Base-by-base conservation (phyloP, 805 yeast species). In the Candida silvicultrix region DNA sequence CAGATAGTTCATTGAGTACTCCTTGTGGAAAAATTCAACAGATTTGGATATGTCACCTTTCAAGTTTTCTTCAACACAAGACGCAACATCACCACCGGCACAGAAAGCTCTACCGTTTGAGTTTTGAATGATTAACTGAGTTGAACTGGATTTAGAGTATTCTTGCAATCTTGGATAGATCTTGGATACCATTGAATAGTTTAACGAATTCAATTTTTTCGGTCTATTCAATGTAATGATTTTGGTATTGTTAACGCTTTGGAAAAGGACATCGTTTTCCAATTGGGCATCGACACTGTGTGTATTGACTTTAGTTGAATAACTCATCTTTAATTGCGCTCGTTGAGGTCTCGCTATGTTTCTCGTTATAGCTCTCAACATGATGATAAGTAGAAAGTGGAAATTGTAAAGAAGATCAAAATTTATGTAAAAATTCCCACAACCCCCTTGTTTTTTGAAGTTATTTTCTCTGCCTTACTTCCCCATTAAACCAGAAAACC, bases 31-130 rank as follows among this genome's bases (percentile, higher is more conserved):
- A 66, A 85, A 86, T 48, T 77, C 77, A 31, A 80, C 60, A 3
- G 89, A 80, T 38, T 72, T 67, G 12, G 59, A 61, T 1, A 74
- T 64, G 21, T 79, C 61, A 14, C 75, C 78, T 2, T 63, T 54
- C 34, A 72, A 54, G 56, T 85, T 85, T 50, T 70, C 69, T 44
- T 71, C 71, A 21, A 92, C 95, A 57, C 89, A 81, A 43, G 78
- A 79, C 37, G 92, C 83, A 39, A 92, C 96, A 64, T 92, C 99
- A 25, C 98, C 99, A 42, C 99, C 99, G 29, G 98, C 95, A 66
- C 97, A 89, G 49, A 92, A 80, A 2, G 96, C 60, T 44, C 70
- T 70, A 25, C 75, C 77, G 9, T 64, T 67, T 29, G 92, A 83
- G 46, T 80, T 81, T 50, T 92, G 69, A 39, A 94, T 71, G 35